Evolutionary conservation across 306 rosid species (phyloP).

Genomic region (Dicorynia guianensis): DNA sequence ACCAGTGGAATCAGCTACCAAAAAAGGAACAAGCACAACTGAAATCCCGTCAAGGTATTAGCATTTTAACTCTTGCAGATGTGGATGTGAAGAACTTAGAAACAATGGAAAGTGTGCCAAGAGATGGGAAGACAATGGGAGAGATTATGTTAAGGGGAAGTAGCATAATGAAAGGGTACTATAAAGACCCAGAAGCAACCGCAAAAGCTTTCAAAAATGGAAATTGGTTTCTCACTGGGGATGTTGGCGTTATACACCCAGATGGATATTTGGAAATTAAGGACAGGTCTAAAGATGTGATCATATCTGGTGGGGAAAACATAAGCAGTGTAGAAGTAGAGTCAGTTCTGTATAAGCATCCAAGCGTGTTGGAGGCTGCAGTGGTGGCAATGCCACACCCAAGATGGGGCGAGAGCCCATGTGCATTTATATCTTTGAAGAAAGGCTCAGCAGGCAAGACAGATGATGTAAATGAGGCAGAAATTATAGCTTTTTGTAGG

Average conservation of each 20-base stretch:
- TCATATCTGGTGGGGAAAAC: conserved; percentile 79
- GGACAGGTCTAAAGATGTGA: conserved; percentile 75
- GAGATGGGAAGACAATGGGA: conserved; percentile 65
- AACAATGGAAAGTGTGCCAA: conserved; percentile 61
- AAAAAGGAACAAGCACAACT: conserved; percentile 43
- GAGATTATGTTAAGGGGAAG: conserved; percentile 74
- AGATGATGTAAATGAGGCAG: conserved; percentile 22
- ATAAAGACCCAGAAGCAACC: conserved; percentile 54
- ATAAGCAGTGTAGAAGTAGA: conserved; percentile 75
- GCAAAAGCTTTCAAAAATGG: conserved; percentile 55
- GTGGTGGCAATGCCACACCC: conserved; percentile 80
- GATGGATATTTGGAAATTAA: conserved; percentile 78
- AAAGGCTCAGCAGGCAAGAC: not conserved
- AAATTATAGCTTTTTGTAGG: conserved; percentile 25
- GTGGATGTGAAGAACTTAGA: conserved; percentile 66
- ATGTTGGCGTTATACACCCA: conserved; percentile 64
- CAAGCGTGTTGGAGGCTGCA: conserved; percentile 62
- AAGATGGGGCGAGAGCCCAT: conserved; percentile 79
- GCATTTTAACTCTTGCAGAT: conserved; percentile 55
- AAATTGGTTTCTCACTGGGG: conserved; percentile 76
- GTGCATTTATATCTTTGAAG: conserved; percentile 60
- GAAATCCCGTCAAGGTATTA: conserved; percentile 71
- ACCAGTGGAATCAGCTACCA: conserved; percentile 57
- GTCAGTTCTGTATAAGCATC: conserved; percentile 57
- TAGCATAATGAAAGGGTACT: conserved; percentile 72